Base-by-base conservation (phyloP, 2,329 filamentous ascomycete species). In the Colletotrichum melonis region DNA sequence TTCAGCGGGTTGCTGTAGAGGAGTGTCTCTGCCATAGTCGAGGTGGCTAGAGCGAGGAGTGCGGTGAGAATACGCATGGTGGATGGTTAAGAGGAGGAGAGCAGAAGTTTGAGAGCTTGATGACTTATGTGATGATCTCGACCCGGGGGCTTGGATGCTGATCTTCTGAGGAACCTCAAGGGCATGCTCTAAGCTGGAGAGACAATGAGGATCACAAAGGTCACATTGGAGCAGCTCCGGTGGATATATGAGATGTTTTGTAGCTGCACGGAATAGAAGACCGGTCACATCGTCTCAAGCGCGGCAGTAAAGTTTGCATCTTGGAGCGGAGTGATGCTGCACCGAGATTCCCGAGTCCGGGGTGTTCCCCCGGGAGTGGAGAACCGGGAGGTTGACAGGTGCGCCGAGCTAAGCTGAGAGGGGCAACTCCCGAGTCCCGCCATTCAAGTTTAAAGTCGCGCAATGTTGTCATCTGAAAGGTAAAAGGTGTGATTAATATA, bases 1-100 rank as follows among this genome's bases (percentile, higher is more conserved):
- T 78, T 77, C 56, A 81, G 79, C 28, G 77, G 78, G 72, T 81
- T 81, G 74, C 78, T 76, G 67, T 80, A 81, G 35, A 76, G 76
- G 5, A 80, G 76, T 28, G 75, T 77, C 57, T 80, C 77, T 19
- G 76, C 76, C 63, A 72, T 67, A 14, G 63, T 30, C 1, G 65
- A 62, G 63, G 68, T 42, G n/a, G 59, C 30, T 57, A 69, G 38
- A 32, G 66, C 24, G 55, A 73, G 42, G 42, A 57, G n/a, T 1
- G 46, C 42, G 38, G 8, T 4, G 30, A 55, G 9, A n/a, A 5
- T 14, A 6, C 69, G 69, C 69, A 72, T 72, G 7, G 0, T 49
- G 42, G 8, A 22, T 22, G 42, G 4, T 49, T 9, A 7, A 22
- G 42, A 49, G 19, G 42, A n/a, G 42, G 19, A 22, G 42, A 22